phyloP scores from a whole-genome alignment of 169 alveolate species.

The Eimeria maxima region DNA sequence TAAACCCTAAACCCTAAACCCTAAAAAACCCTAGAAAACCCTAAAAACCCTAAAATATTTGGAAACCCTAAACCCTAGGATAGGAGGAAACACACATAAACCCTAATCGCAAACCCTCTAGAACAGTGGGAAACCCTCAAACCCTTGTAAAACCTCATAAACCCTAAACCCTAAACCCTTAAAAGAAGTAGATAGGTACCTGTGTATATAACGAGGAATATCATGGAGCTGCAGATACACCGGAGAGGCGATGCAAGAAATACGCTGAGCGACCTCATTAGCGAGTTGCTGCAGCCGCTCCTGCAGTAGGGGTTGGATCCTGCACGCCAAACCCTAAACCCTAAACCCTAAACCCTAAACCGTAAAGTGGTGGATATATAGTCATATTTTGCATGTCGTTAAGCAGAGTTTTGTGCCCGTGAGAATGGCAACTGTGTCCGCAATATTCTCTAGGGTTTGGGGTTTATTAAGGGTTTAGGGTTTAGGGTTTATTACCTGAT shows the following conservation, averaged over 20 bases:
- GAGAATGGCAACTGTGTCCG: too few relatives aligned
- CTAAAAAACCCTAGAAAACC: too few relatives aligned
- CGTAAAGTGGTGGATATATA: background rate
- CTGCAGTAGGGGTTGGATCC: slow-evolving; percentile 71
- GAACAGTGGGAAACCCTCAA: too few relatives aligned
- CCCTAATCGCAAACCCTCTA: too few relatives aligned
- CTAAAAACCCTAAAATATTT: too few relatives aligned
- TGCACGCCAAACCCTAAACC: slow-evolving; percentile 49
- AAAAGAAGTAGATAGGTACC: background rate
- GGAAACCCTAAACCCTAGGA: too few relatives aligned
- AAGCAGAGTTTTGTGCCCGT: too few relatives aligned
- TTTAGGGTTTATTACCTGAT: slow-evolving; percentile 67
- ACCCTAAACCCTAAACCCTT: slow-evolving; percentile 59
- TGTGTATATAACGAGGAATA: slow-evolving; percentile 23
- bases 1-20: too few relatives aligned
- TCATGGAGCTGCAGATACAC: slow-evolving; percentile 66
- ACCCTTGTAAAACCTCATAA: too few relatives aligned
- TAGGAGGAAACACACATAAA: too few relatives aligned
- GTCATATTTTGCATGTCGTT: too few relatives aligned
- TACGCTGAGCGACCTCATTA: slow-evolving; percentile 38
- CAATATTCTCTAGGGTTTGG: background rate
- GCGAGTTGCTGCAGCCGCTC: slow-evolving; percentile 70
- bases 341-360: slow-evolving; percentile 54
- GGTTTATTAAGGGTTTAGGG: slow-evolving; percentile 45
- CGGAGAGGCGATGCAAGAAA: slow-evolving; percentile 8